Base-by-base conservation (phyloP, 2,329 filamentous ascomycete genomes). In the Fusarium sp. region DNA sequence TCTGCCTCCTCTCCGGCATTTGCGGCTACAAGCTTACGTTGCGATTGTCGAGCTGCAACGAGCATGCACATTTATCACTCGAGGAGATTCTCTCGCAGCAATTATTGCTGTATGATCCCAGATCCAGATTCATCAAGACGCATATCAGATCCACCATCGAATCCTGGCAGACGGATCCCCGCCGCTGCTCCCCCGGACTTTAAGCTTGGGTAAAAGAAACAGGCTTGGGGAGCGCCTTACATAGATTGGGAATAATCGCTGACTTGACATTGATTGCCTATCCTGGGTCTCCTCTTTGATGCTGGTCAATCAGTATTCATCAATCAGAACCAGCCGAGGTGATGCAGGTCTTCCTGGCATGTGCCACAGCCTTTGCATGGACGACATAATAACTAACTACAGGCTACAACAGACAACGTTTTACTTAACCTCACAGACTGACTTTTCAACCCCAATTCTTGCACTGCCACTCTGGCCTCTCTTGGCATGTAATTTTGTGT, bases 311-410 rank as follows among this genome's bases (percentile, higher is more conserved):
- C 44, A 53, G 45, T 49, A 43, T 52, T 29, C 54, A 53, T 46
- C 44, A 46, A 44, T 42, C 29, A 61, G 36, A 41, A 48, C 46
- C 47, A 63, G 38, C 66, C 66, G 66, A 68, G 66, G 66, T 48
- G 55, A 50, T 53, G 47, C 36, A 55, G 41, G 41, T 13, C 27
- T 13, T 29, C 58, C 31, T 33, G 39, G 54, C 66, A 68, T 65
- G 66, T 68, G 66, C 56, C 47, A 62, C 32, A 17, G 10, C 35
- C 19, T 14, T 41, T 46, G 41, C 13, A 25, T 25, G 23, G 23
- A 25, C 23, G 8, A 25, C 23, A 25, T 5, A 19, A 19, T 19
- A 19, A 19, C 19, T 19, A 19, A 19, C 19, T 19, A 3, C 23
- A 25, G 23, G 23, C 23, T 25, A 19, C 9, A 36, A 11, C 29